These are phyloP conservation scores for Apophysomyces elegans DNA, from an alignment of 371 early-diverging fungal genomes.

Conservation along the genomic window DNA sequence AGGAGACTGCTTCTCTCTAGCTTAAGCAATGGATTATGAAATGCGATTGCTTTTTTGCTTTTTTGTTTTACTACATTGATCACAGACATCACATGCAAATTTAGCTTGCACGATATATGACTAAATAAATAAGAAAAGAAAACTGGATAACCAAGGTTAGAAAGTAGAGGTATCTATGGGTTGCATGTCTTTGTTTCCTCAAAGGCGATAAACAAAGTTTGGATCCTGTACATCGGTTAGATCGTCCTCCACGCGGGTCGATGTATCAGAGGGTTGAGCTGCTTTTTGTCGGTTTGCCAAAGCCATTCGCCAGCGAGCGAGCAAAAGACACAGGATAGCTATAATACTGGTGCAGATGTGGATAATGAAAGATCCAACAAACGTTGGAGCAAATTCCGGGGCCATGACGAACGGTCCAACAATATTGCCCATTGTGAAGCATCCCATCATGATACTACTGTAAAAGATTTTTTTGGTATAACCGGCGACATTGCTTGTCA, in stretches of 20 bases:
- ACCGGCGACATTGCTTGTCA: conserved; percentile 8
- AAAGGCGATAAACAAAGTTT: conserved; percentile 39
- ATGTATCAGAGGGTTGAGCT: conserved; percentile 10
- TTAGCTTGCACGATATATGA: too few relatives aligned
- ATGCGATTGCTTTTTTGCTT: too few relatives aligned
- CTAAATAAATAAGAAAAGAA: too few relatives aligned
- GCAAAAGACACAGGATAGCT: conserved; percentile 16
- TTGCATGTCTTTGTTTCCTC: background rate
- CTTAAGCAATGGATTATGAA: too few relatives aligned
- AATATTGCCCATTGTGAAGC: conserved; percentile 23
- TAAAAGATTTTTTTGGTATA: conserved; percentile 16
- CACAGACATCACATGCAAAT: too few relatives aligned
- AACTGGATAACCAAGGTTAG: too few relatives aligned
- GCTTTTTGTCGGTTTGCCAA: conserved; percentile 22
- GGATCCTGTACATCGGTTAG: conserved; percentile 38
- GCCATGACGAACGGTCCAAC: conserved; percentile 29
- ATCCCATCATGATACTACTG: conserved; percentile 1
- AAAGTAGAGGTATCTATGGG: too few relatives aligned
- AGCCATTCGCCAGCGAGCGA: conserved; percentile 31
- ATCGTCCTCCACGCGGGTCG: conserved; percentile 33
- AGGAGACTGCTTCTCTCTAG: too few relatives aligned
- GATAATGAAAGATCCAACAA: conserved; percentile 21
- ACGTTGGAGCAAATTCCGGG: conserved; percentile 16
- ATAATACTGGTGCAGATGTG: conserved; percentile 20
- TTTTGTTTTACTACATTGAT: too few relatives aligned